phyloP scores from a whole-genome alignment of 2,329 filamentous ascomycete genomes.

The Sporothrix brasiliensis region DNA sequence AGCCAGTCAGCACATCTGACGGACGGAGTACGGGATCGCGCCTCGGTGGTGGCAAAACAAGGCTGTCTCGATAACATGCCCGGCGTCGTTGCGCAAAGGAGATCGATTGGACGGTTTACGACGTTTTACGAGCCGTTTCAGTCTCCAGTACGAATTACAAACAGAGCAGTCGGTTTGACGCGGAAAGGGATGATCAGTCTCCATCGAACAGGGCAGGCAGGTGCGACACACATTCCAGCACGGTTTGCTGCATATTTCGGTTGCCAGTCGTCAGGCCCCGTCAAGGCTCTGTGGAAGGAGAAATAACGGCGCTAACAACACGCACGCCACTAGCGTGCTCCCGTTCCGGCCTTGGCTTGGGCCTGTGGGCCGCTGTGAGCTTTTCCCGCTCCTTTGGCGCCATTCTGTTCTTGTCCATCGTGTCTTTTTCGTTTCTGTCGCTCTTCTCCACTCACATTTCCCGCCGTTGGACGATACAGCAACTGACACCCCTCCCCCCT shows the following conservation, averaged over 20 bases:
- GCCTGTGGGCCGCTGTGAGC: background rate
- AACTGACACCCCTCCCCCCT: constrained; percentile 12
- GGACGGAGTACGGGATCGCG: background rate
- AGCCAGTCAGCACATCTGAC: no score
- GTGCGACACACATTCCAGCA: background rate
- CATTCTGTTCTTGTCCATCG: background rate
- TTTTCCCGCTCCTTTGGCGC: background rate
- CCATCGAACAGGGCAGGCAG: no score
- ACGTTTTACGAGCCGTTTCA: constrained; percentile 27
- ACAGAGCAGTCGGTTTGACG: background rate
- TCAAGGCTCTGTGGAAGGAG: background rate
- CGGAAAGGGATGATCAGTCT: background rate
- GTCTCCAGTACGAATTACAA: background rate
- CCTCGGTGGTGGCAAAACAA: background rate
- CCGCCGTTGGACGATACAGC: constrained; percentile 4
- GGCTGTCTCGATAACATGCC: background rate
- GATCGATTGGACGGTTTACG: constrained; percentile 31
- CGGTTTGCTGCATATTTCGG: constrained; percentile 20
- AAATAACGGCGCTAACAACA: constrained; percentile 5
- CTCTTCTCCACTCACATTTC: constrained; percentile 17
- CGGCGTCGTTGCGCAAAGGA: background rate
- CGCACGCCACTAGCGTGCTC: constrained; percentile 14
- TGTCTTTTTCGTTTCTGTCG: constrained; percentile 10
- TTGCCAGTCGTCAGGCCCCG: background rate
- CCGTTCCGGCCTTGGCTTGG: background rate